phyloP scores from a whole-genome alignment of 331 rosid genomes.

The Spiraea crenata region DNA sequence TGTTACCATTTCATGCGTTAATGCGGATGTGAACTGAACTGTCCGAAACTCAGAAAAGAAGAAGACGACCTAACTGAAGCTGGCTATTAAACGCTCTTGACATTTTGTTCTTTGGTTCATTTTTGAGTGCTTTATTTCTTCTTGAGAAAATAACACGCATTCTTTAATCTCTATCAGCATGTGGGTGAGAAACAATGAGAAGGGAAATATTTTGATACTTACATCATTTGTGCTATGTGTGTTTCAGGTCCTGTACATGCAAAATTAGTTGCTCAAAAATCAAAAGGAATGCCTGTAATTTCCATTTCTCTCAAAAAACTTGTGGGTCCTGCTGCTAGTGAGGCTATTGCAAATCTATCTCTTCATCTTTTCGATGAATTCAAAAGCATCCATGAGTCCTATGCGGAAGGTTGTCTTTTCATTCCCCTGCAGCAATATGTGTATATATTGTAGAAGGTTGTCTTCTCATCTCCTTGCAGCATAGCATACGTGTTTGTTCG shows the following conservation, averaged over 20 bases:
- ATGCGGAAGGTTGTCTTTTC: conserved; percentile 40
- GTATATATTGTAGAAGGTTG: background rate
- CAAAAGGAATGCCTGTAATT: conserved; percentile 82
- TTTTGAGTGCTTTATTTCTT: too few relatives aligned
- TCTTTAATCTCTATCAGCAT: background rate
- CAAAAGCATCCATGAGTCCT: conserved; percentile 39
- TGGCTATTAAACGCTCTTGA: too few relatives aligned
- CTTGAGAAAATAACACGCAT: too few relatives aligned
- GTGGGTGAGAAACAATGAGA: background rate
- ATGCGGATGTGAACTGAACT: too few relatives aligned
- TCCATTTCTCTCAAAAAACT: conserved; percentile 67
- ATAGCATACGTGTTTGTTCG: background rate
- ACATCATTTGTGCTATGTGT: conserved; percentile 6
- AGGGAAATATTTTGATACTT: conserved; percentile 20
- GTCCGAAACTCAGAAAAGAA: too few relatives aligned
- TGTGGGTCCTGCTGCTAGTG: conserved; percentile 53
- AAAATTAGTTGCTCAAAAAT: conserved; percentile 72
- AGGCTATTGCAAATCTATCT: conserved; percentile 55
- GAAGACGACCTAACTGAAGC: too few relatives aligned
- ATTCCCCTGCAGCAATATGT: background rate
- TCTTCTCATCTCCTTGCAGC: background rate
- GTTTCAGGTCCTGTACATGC: conserved; percentile 48
- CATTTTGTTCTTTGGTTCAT: too few relatives aligned
- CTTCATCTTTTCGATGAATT: conserved; percentile 58
- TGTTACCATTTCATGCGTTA: too few relatives aligned